phyloP scores from a whole-genome alignment of 1,284 basidiomycete species.

The Apiotrichum montevideense region DNA sequence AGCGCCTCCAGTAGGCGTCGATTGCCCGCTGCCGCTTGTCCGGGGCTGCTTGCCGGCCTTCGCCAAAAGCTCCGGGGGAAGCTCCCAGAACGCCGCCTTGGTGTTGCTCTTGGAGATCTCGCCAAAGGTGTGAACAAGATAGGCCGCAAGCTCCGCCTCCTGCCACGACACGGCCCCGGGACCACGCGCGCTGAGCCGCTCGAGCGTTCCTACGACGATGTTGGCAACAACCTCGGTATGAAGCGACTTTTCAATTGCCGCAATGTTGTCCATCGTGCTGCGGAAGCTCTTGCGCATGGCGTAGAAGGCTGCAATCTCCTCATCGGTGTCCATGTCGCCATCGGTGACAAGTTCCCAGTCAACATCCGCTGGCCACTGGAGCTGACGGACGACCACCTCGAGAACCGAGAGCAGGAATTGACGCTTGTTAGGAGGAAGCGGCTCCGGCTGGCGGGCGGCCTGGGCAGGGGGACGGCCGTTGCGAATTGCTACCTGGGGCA shows the following conservation, averaged over 20 bases:
- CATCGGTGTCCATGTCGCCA: constrained; percentile 69
- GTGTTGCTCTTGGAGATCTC: constrained; percentile 62
- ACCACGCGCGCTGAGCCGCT: constrained; percentile 35
- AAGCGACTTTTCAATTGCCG: constrained; percentile 59
- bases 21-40: constrained; percentile 28
- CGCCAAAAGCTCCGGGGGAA: constrained; percentile 43
- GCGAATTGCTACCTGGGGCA: constrained; percentile 4
- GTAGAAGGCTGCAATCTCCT: constrained; percentile 78
- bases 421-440: constrained; percentile 61
- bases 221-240: constrained; percentile 46
- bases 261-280: constrained; percentile 91
- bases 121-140: constrained; percentile 87
- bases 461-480: constrained; percentile 21
- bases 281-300: constrained; percentile 57
- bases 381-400: constrained; percentile 71
- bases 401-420: constrained; percentile 76
- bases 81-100: constrained; percentile 45
- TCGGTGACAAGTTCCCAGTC: constrained; percentile 82
- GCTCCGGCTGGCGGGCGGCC: constrained; percentile 15
- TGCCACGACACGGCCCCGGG: constrained; percentile 68
- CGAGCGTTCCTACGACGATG: constrained; percentile 40
- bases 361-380: constrained; percentile 55
- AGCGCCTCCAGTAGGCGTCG: constrained; percentile 27
- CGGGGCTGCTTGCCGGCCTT: constrained; percentile 27
- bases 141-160: constrained; percentile 85